Evolutionary conservation across 306 rosid genomes (phyloP), one percentile per base, ranked within the genome.

Genomic region (Quercus bicolor): DNA sequence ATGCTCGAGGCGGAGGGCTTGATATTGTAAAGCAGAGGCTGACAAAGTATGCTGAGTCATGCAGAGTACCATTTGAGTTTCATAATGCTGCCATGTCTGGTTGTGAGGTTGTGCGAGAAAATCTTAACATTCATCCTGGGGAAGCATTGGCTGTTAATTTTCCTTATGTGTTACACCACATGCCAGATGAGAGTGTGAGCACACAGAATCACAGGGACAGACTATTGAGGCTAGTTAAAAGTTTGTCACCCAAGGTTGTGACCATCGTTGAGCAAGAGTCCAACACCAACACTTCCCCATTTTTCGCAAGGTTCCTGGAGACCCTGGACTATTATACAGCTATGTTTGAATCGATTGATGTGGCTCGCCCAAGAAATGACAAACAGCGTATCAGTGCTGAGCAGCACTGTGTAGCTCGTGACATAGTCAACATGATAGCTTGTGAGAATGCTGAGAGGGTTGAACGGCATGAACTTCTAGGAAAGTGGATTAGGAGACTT

Each of bases 121-220:
- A 81, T 72, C 93, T 96, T 2, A 76, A 77, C 20, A 23, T 90
- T 83, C 84, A 3, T 75, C 89, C 83, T 0, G 96, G 84, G 40
- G 99, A 96, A 78, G 92, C 98, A 3, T 19, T 96, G 51, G 96
- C 86, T 0, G 98, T 93, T 74, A 95, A 87, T 64, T 93, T 93
- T 72, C 97, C 99, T 1, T 95, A 76, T 29, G 81, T 82, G 72
- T 79, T 95, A 79, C 99, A 95, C 84, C 99, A 95, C 86, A 93
- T 95, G 94, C 89, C 99, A 0, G 99, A 95, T n/a, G 99, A 95
- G 89, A 93, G 99, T 45, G 99, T 95, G 73, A 91, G 96, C 95
- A 89, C 84, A 8, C 84, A 87, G 61, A 95, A 95, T 33, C 97
- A 95, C 5, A 85, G 99, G 55, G 99, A 95, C 79, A 85, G 97